Percentiles rank a stretch among this genome's conserved stretches.
phyloP scores from a whole-genome alignment of 805 yeast species.

The Jamesozyma lodderae region DNA sequence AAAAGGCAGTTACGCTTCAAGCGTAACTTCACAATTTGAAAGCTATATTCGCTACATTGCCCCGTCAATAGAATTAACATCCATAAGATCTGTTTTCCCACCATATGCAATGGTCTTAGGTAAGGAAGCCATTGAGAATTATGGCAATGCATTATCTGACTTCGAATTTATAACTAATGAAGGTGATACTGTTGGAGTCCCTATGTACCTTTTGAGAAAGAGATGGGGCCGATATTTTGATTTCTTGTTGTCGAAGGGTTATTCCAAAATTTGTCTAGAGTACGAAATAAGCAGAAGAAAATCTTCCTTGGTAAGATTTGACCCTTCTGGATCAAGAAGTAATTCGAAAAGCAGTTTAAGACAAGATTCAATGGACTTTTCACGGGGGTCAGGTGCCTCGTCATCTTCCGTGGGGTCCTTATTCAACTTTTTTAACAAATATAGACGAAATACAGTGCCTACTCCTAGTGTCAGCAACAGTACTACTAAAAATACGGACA shows the following conservation, averaged over 20 bases:
- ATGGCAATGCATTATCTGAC: constrained; percentile 55
- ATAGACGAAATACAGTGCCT: too few species aligned
- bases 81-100: constrained; percentile 54
- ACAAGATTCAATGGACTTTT: constrained; percentile 3
- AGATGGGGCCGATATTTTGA: constrained; percentile 75
- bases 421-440: not conserved
- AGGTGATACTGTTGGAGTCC: constrained; percentile 57
- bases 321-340: constrained; percentile 5
- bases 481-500: too few species aligned
- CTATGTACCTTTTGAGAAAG: constrained; percentile 50
- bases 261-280: constrained; percentile 42
- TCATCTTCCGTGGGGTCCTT: constrained; percentile 12
- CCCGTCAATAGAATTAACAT: constrained; percentile 55
- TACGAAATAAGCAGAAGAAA: constrained; percentile 8
- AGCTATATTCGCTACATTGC: constrained; percentile 70
- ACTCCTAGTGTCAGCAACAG: too few species aligned
- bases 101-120: constrained; percentile 73
- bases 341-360: constrained; percentile 2
- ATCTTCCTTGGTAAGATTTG: not conserved
- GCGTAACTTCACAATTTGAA: constrained; percentile 37
- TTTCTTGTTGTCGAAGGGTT: constrained; percentile 50
- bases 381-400: too few species aligned
- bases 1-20: constrained; percentile 8
- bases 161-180: constrained; percentile 61
- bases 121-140: constrained; percentile 60